phyloP scores from a whole-genome alignment of 2,329 filamentous ascomycete genomes.

The Cercospora sp. region DNA sequence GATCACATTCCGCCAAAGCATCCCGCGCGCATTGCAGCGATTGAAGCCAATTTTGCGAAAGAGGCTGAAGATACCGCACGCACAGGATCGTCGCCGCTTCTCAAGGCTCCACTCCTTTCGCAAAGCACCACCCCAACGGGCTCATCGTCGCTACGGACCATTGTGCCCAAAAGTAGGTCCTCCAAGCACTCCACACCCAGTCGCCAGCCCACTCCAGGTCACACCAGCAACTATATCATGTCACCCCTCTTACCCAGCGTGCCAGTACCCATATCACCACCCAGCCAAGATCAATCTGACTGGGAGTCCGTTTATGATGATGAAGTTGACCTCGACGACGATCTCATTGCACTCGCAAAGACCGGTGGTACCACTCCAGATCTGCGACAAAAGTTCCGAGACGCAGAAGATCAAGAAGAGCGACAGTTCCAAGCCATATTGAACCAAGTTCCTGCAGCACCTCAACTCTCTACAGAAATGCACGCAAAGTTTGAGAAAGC shows the following conservation, averaged over 20 bases:
- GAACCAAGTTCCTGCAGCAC: background rate
- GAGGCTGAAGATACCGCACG: background rate
- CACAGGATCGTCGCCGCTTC: background rate
- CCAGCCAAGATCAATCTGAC: slow-evolving; percentile 2
- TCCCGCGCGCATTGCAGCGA: background rate
- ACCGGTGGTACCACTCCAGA: slow-evolving; percentile 5
- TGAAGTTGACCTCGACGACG: slow-evolving; percentile 12
- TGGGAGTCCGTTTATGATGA: slow-evolving; percentile 11
- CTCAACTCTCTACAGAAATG: slow-evolving; percentile 4
- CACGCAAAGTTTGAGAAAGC: background rate
- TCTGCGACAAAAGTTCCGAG: background rate
- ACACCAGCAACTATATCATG: background rate
- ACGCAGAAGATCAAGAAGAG: background rate
- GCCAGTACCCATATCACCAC: background rate
- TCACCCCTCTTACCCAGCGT: background rate
- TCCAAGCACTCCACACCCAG: background rate
- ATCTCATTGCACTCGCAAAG: slow-evolving; percentile 14
- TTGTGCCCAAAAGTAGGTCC: background rate
- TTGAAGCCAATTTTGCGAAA: background rate
- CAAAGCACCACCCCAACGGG: background rate
- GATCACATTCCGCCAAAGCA: background rate
- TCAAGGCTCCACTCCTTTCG: background rate
- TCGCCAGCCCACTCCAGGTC: background rate
- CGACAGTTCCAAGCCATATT: background rate
- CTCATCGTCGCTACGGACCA: background rate